Evolutionary conservation across 2,329 filamentous ascomycete species (phyloP), one percentile per base, ranked within the genome.

Genomic region (Fusarium irregulare): DNA sequence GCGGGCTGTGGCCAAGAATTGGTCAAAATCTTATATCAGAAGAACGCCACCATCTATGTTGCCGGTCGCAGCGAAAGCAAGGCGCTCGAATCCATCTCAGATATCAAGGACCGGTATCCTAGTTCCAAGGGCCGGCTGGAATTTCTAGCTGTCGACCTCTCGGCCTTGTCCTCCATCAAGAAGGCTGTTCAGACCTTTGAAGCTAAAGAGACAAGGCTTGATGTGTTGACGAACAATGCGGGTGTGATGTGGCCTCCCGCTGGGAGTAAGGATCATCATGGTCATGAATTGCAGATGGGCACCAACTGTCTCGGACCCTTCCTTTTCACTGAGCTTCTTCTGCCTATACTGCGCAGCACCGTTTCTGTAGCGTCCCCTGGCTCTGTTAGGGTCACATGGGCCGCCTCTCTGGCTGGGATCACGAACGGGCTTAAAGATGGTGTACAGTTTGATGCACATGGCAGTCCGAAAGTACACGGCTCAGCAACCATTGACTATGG

Each of bases 41-140:
- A 80, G 18, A 84, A 86, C 56, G 86, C 78, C 18, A 86, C 78
- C 5, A 81, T 89, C 25, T 88, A 88, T 69, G 72, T 88, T 34
- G 85, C 85, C 5, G 82, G 81, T 1, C 83, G 86, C 21, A 81
- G 78, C 2, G 68, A 77, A 21, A 68, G 76, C 4, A 84, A 84
- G 63, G 83, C 79, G n/a, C 72, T 76, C 1, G 54, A 73, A 0
- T 83, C 83, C 14, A 84, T 88, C 27, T 70, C 75, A 4, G 64
- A 75, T 14, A 83, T 87, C 64, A 74, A 80, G 37, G 56, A 74
- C 4, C 57, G 70, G 2, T 74, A 80, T 5, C 73, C 57, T 6
- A 18, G 68, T 16, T 82, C 75, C 4, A 77, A 75, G 2, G 82
- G 83, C 18, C 70, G 72, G 2, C 62, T 85, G 3, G 69, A 74